Evolutionary conservation across 768 basidiomycete species (phyloP).

Genomic region (Saitozyma sp.): DNA sequence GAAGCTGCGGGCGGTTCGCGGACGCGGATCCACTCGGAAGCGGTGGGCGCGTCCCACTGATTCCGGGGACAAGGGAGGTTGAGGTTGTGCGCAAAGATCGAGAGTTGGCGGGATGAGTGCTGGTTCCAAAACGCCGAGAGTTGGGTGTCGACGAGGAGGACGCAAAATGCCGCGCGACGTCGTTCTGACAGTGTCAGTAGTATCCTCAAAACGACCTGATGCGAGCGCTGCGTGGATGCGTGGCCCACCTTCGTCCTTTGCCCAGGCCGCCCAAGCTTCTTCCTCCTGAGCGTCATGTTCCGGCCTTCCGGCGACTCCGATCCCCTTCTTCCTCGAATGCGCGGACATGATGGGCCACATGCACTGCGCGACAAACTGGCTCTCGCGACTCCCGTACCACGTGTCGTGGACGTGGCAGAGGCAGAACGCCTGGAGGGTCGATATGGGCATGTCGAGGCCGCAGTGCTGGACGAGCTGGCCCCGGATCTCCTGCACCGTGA

Average conservation of each 20-base stretch:
- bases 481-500: slow-evolving; percentile 23
- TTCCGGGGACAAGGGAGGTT: slow-evolving; percentile 28
- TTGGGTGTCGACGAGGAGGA: slow-evolving; percentile 41
- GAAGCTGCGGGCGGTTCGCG: slow-evolving; percentile 5
- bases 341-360: slow-evolving; percentile 42
- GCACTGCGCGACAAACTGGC: slow-evolving; percentile 38
- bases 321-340: slow-evolving; percentile 42
- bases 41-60: slow-evolving; percentile 35
- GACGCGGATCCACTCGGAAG: slow-evolving; percentile 29
- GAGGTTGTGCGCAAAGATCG: slow-evolving; percentile 42
- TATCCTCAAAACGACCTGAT: no score
- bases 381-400: slow-evolving; percentile 33
- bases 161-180: slow-evolving; percentile 37
- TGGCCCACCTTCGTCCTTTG: slow-evolving; percentile 39
- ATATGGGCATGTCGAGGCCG: slow-evolving; percentile 31
- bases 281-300: slow-evolving; percentile 25
- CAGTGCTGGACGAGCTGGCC: slow-evolving; percentile 28
- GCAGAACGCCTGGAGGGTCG: slow-evolving; percentile 32
- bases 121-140: slow-evolving; percentile 42
- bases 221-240: not conserved
- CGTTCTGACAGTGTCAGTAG: slow-evolving; percentile 25
- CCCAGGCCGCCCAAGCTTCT: slow-evolving; percentile 37
- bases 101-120: slow-evolving; percentile 37
- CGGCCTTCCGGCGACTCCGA: slow-evolving; percentile 33
- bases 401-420: slow-evolving; percentile 41